Percentiles rank a stretch among this genome's conserved stretches.
phyloP scores from a whole-genome alignment of 495 filamentous ascomycete genomes.

The Hypomontagnella monticulosa region DNA sequence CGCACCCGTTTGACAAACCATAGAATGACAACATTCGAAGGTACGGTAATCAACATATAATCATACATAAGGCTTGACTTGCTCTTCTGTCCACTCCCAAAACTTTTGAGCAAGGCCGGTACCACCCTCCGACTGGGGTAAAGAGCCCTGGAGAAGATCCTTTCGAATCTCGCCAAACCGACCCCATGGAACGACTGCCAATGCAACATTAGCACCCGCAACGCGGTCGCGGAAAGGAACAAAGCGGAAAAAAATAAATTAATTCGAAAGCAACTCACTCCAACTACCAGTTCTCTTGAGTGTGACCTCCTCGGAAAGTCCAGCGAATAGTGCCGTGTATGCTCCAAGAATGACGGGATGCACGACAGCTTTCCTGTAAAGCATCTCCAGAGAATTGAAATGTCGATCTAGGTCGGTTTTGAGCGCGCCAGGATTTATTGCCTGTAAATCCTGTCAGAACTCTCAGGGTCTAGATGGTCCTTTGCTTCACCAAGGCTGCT shows the following conservation, averaged over 20 bases:
- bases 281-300: conserved; percentile 40
- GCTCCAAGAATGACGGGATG: conserved; percentile 51
- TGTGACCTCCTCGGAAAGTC: conserved; percentile 53
- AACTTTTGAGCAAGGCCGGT: conserved; percentile 52
- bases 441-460: conserved; percentile 10
- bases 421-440: conserved; percentile 57
- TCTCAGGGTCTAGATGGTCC: conserved; percentile 3
- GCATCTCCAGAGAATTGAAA: conserved; percentile 18
- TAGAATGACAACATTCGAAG: conserved; percentile 3
- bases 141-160: conserved; percentile 47
- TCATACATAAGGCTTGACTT: conserved; percentile 47
- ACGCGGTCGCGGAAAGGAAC: neutral
- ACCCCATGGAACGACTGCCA: conserved; percentile 53
- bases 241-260: neutral
- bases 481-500: neutral
- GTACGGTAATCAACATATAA: neutral
- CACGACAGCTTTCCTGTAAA: conserved; percentile 23
- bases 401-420: conserved; percentile 56
- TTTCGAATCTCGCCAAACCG: conserved; percentile 45
- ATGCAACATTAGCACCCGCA: conserved; percentile 17
- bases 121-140: conserved; percentile 50
- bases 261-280: conserved; percentile 25
- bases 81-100: conserved; percentile 56
- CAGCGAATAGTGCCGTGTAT: conserved; percentile 58
- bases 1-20: neutral